Percentiles rank a stretch among this genome's conserved stretches.
phyloP scores from a whole-genome alignment of 208 protist species.

The Wallacemonas sp. region DNA sequence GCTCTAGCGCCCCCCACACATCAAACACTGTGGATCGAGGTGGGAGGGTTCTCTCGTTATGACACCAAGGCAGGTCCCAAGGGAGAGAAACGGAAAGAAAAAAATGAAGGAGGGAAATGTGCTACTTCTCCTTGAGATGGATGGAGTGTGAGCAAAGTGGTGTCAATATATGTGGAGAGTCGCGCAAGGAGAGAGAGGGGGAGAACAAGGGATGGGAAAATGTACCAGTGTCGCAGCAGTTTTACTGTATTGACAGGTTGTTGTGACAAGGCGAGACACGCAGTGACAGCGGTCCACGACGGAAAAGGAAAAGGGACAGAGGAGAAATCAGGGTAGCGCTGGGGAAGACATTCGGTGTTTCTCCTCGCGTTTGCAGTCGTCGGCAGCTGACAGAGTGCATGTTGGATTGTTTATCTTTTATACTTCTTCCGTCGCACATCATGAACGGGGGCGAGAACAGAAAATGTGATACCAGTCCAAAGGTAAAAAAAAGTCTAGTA shows the following conservation, averaged over 20 bases:
- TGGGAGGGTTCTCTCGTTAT: too few relatives aligned
- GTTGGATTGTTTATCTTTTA: too few relatives aligned
- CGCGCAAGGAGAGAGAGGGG: not conserved
- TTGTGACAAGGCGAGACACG: slow-evolving; percentile 1
- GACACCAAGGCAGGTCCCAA: too few relatives aligned
- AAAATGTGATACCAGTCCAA: too few relatives aligned
- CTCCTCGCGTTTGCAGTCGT: too few relatives aligned
- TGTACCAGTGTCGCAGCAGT: too few relatives aligned
- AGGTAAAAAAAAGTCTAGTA: too few relatives aligned
- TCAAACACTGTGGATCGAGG: too few relatives aligned
- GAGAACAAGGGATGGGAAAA: slow-evolving; percentile 4
- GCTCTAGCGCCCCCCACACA: not conserved
- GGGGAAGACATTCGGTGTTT: too few relatives aligned
- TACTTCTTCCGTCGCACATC: too few relatives aligned
- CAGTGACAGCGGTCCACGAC: not conserved
- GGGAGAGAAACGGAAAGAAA: not conserved
- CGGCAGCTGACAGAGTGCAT: too few relatives aligned
- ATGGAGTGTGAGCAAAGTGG: not conserved
- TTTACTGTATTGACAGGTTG: not conserved
- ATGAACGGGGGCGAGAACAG: slow-evolving; percentile 1
- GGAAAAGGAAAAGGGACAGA: slow-evolving; percentile 20
- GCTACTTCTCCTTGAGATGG: too few relatives aligned
- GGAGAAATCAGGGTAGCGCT: not conserved
- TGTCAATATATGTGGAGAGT: not conserved
- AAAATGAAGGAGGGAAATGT: slow-evolving; percentile 3